A percentile compares a stretch with the other conserved stretches of the same genome.
Conservation (phyloP, 495 filamentous ascomycete genomes). For the Penicillium longicatenatum region DNA sequence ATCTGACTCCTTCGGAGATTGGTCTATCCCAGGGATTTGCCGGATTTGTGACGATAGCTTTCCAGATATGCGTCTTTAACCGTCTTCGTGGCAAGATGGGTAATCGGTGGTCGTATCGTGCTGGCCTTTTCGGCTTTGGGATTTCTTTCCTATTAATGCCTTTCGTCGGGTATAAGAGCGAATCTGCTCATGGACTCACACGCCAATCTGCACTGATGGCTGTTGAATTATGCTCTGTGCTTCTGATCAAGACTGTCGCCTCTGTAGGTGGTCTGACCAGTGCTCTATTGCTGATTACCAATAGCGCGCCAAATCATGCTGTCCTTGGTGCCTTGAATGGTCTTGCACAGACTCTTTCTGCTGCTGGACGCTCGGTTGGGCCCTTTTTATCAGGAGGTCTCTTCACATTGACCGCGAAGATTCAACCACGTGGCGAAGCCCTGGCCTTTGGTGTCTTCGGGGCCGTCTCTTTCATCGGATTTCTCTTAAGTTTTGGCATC, state of each 20-base stretch:
- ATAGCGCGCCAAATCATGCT: constrained; percentile 82
- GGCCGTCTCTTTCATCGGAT: constrained; percentile 73
- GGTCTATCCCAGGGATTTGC: constrained; percentile 85
- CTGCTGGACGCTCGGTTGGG: constrained; percentile 84
- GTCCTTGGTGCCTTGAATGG: constrained; percentile 91
- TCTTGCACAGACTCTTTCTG: constrained; percentile 90
- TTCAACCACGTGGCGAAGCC: constrained; percentile 79
- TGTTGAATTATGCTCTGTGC: constrained; percentile 71
- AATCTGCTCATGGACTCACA: constrained; percentile 47
- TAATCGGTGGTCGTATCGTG: constrained; percentile 80
- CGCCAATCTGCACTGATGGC: constrained; percentile 64
- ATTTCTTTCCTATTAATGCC: constrained; percentile 85
- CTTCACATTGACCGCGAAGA: constrained; percentile 69
- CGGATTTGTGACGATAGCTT: constrained; percentile 79
- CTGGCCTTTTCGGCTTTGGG: constrained; percentile 78
- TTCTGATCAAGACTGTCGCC: constrained; percentile 86
- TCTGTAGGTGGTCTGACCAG: constrained; percentile 88
- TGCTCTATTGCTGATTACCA: constrained; percentile 88
- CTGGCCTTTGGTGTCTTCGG: constrained; percentile 84
- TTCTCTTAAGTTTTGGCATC: constrained; percentile 74
- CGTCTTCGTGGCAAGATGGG: constrained; percentile 78
- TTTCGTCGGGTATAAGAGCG: constrained; percentile 75
- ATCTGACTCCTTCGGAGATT: constrained; percentile 75
- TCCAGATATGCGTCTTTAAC: constrained; percentile 84
- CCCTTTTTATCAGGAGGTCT: constrained; percentile 85